Evolutionary conservation across 108 stramenopile species (phyloP).

Genomic region (Cylindrotheca closterium): DNA sequence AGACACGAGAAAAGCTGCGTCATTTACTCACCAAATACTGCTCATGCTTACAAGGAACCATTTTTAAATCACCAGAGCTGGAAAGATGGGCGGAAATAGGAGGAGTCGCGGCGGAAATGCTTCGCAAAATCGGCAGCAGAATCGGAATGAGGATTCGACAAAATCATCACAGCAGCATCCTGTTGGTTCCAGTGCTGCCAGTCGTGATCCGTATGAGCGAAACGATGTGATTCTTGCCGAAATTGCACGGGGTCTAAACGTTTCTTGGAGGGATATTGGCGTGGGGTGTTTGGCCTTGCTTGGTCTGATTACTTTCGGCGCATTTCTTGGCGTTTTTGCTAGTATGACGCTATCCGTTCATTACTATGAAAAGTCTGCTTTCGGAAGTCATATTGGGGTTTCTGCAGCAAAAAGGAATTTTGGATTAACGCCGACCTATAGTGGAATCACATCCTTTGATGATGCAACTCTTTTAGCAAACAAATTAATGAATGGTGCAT

Average conservation of each 20-base stretch:
- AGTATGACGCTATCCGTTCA: constrained; percentile 45
- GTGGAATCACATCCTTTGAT: constrained; percentile 30
- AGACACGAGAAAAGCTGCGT: too few species aligned
- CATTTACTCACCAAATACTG: neutral
- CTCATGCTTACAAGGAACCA: neutral
- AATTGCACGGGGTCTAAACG: constrained; percentile 9
- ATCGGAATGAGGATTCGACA: too few species aligned
- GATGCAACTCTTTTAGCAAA: constrained; percentile 26
- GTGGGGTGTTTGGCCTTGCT: constrained; percentile 6
- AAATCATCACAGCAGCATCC: too few species aligned
- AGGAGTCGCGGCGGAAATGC: neutral
- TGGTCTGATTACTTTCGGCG: constrained; percentile 14
- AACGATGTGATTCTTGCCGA: constrained; percentile 1
- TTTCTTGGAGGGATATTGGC: constrained; percentile 29
- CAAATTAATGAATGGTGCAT: constrained; percentile 9
- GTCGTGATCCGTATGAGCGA: too few species aligned
- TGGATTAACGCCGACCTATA: neutral
- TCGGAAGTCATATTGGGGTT: constrained; percentile 2
- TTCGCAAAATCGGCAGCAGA: too few species aligned
- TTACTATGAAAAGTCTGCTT: constrained; percentile 30
- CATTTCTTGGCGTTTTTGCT: constrained; percentile 31
- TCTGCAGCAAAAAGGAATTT: neutral
- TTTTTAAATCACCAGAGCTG: neutral
- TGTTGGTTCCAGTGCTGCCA: too few species aligned
- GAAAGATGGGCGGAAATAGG: neutral